Evolutionary conservation across 495 filamentous ascomycete genomes (phyloP).

Genomic region (Daldinia childiae): DNA sequence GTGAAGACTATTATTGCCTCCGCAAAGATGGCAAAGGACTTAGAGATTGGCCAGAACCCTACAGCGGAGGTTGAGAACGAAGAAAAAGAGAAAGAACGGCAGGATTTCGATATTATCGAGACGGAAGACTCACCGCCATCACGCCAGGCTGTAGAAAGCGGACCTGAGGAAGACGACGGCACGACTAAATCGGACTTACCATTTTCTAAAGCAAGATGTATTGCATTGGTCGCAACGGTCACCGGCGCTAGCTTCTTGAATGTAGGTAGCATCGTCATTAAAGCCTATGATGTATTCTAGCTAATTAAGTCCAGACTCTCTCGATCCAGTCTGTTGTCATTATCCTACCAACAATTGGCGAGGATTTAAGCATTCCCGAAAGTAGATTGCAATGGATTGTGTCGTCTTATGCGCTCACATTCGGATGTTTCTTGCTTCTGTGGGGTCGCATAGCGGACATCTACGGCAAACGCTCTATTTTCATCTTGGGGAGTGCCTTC

Average conservation of each 20-base stretch:
- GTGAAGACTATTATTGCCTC: constrained; percentile 4
- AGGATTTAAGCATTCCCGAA: constrained; percentile 63
- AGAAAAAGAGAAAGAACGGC: constrained; percentile 26
- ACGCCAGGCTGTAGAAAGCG: constrained; percentile 16
- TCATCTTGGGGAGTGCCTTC: constrained; percentile 71
- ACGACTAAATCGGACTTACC: constrained; percentile 41
- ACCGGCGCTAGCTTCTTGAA: constrained; percentile 66
- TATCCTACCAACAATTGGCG: constrained; percentile 66
- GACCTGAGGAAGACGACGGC: constrained; percentile 28
- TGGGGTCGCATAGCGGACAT: constrained; percentile 79
- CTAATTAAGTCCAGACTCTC: constrained; percentile 56
- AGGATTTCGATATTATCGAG: constrained; percentile 25
- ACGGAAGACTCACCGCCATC: constrained; percentile 7
- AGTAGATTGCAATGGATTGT: constrained; percentile 70
- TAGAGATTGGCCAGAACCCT: constrained; percentile 19
- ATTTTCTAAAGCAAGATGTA: constrained; percentile 57
- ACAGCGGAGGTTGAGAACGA: constrained; percentile 5
- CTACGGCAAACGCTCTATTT: constrained; percentile 75
- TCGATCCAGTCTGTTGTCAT: constrained; percentile 69
- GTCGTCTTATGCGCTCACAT: constrained; percentile 69
- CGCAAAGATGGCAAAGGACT: constrained; percentile 26
- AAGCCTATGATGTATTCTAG: neutral
- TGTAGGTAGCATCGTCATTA: constrained; percentile 44
- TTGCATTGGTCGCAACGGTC: constrained; percentile 59
- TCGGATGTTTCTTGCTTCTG: constrained; percentile 75